Evolutionary conservation across 805 yeast species (phyloP).

Genomic region (Cyberlindnera subsufficiens): DNA sequence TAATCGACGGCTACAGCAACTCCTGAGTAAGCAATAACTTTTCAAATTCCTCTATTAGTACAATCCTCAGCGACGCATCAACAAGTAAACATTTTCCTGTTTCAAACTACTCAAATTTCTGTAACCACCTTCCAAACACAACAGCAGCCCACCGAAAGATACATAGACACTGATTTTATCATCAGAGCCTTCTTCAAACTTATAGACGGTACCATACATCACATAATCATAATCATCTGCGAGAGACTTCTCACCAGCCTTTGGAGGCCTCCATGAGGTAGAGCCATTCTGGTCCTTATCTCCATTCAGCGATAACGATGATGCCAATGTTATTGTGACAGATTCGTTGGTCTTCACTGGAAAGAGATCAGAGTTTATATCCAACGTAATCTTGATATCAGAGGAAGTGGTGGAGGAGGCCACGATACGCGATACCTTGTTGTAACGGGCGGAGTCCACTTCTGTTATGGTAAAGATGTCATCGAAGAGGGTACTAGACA

Average conservation of each 20-base stretch:
- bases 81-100: conserved; percentile 88
- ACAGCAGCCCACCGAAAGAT: conserved; percentile 90
- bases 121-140: conserved; percentile 94
- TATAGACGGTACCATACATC: conserved; percentile 96
- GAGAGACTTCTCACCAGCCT: conserved; percentile 72
- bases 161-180: conserved; percentile 73
- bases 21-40: no score
- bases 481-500: conserved; percentile 81
- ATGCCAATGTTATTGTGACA: conserved; percentile 80
- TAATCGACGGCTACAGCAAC: no score
- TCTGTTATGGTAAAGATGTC: conserved; percentile 85
- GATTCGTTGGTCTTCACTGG: conserved; percentile 76
- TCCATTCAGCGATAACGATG: conserved; percentile 55
- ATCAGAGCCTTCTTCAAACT: conserved; percentile 80
- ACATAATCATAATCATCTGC: conserved; percentile 98
- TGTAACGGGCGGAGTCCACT: conserved; percentile 84
- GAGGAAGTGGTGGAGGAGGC: conserved; percentile 80
- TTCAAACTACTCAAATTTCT: conserved; percentile 82
- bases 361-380: conserved; percentile 65
- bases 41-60: neutral
- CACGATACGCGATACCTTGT: conserved; percentile 83
- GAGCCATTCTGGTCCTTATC: conserved; percentile 39
- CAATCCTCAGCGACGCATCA: conserved; percentile 57
- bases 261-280: conserved; percentile 53
- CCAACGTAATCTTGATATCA: conserved; percentile 31